phyloP scores from a whole-genome alignment of 306 rosid species.

The Betula pendula region DNA sequence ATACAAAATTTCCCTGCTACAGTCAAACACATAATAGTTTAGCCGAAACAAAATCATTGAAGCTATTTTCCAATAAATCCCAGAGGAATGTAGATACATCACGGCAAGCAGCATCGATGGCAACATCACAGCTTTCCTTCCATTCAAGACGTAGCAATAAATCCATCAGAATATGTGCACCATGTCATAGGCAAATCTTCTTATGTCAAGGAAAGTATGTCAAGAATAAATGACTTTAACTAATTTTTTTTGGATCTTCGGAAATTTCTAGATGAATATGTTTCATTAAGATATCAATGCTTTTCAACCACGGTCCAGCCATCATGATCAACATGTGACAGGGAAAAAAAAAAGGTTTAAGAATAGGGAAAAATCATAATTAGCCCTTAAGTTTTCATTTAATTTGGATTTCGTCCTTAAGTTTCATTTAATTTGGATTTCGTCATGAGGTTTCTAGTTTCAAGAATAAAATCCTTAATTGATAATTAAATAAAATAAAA shows the following conservation, averaged over 20 bases:
- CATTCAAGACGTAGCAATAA: constrained; percentile 5
- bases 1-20: neutral
- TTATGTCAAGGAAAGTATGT: constrained; percentile 47
- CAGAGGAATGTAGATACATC: neutral
- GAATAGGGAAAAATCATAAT: too few species aligned
- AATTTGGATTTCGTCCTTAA: too few species aligned
- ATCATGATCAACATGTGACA: neutral
- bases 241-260: neutral
- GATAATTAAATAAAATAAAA: too few species aligned
- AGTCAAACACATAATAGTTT: neutral
- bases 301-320: neutral
- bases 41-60: too few species aligned
- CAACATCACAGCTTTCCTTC: constrained; percentile 20
- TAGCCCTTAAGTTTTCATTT: too few species aligned
- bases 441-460: too few species aligned
- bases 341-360: neutral
- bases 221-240: neutral
- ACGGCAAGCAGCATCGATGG: constrained; percentile 17
- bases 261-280: neutral
- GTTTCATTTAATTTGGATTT: too few species aligned
- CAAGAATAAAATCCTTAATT: too few species aligned
- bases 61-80: neutral
- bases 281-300: constrained; percentile 23
- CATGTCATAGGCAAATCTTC: constrained; percentile 87
- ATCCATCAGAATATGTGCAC: constrained; percentile 79